Conservation (phyloP, 2,329 filamentous ascomycete species). For the Fusarium luffae region DNA sequence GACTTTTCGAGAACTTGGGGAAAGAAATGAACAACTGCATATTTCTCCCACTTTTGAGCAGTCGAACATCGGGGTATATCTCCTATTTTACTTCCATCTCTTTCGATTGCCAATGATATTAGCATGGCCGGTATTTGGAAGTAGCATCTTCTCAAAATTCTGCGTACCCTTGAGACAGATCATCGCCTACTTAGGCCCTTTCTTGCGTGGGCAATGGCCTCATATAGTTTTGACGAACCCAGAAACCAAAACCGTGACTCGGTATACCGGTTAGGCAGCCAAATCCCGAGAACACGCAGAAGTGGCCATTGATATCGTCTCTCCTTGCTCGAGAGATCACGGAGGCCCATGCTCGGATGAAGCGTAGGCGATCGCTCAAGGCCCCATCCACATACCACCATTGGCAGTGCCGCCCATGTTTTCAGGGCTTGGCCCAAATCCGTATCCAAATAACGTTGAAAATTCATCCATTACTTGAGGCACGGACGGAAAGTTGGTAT, state of each 20-base stretch:
- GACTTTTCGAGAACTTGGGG: slow-evolving; percentile 4
- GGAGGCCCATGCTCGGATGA: slow-evolving; percentile 1
- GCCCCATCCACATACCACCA: slow-evolving; percentile 46
- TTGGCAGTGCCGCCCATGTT: slow-evolving; percentile 42
- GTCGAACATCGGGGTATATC: background rate
- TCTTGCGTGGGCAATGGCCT: background rate
- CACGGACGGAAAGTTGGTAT: slow-evolving; percentile 52
- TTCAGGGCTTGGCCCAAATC: slow-evolving; percentile 48
- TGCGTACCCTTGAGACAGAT: background rate
- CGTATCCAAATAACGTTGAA: slow-evolving; percentile 48
- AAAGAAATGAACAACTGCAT: slow-evolving; percentile 10
- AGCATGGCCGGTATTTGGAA: background rate
- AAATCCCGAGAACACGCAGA: background rate
- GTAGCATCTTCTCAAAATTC: background rate
- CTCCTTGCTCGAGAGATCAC: background rate
- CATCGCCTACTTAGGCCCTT: background rate
- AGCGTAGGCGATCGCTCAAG: slow-evolving; percentile 27
- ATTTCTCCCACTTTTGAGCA: slow-evolving; percentile 7
- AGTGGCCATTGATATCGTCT: slow-evolving; percentile 12
- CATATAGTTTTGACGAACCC: background rate
- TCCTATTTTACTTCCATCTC: background rate
- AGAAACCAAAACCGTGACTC: background rate
- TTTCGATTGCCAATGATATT: background rate
- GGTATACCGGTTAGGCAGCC: background rate
- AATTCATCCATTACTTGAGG: slow-evolving; percentile 55